These are phyloP conservation scores for Cercophora samala DNA, from an alignment of 495 filamentous ascomycete species.

Conservation along the genomic window DNA sequence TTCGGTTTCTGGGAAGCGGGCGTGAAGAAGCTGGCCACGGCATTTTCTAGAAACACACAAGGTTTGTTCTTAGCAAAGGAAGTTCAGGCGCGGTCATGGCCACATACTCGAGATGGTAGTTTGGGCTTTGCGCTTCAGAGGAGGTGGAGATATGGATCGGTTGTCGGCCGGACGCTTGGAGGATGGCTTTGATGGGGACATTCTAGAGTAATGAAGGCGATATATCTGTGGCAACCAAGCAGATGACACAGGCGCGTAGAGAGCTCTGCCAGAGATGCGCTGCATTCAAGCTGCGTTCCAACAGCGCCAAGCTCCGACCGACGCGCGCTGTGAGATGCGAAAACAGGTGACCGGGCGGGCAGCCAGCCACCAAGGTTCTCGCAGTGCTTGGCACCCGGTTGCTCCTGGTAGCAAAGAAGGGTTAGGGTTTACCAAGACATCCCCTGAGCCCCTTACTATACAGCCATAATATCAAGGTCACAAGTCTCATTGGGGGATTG, in stretches of 20 bases:
- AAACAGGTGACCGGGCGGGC: constrained; percentile 18
- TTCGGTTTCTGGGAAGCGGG: constrained; percentile 82
- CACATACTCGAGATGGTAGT: constrained; percentile 69
- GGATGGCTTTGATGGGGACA: constrained; percentile 9
- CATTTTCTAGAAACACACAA: constrained; percentile 46
- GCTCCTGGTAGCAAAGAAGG: background rate
- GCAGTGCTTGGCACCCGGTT: background rate
- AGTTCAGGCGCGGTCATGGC: background rate
- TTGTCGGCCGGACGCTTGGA: constrained; percentile 26
- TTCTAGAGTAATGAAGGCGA: background rate
- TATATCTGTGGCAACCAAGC: background rate
- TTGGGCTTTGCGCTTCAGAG: constrained; percentile 59
- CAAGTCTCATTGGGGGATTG: no score
- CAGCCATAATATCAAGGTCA: no score
- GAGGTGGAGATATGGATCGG: constrained; percentile 56
- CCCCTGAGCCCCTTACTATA: constrained; percentile 4
- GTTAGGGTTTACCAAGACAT: background rate
- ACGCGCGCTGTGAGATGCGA: constrained; percentile 18
- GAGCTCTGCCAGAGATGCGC: background rate
- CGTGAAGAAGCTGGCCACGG: constrained; percentile 83
- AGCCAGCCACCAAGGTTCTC: background rate
- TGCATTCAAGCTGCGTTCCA: background rate
- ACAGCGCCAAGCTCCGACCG: background rate
- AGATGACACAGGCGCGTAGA: background rate
- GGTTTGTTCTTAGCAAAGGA: background rate